A percentile compares a stretch with the other conserved stretches of the same genome.
phyloP scores from a whole-genome alignment of 2,329 filamentous ascomycete genomes.

The Pseudogymnoascus sp. region DNA sequence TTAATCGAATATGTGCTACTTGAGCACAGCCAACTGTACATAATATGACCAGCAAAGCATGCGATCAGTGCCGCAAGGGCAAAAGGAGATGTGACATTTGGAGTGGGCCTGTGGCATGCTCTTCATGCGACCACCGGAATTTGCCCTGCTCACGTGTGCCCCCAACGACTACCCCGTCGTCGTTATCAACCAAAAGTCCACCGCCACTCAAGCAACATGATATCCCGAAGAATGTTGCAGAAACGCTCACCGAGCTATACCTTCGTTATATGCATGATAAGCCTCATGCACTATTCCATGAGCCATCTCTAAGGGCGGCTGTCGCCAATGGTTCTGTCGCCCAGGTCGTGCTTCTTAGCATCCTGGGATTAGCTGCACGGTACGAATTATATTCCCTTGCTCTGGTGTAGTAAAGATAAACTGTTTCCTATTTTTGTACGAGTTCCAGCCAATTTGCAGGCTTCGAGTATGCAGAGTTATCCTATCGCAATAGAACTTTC shows the following conservation, averaged over 20 bases:
- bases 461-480: not conserved
- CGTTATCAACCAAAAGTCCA: not conserved
- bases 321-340: conserved; percentile 6
- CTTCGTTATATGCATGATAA: conserved; percentile 21
- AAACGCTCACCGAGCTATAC: conserved; percentile 23
- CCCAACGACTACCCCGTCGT: not conserved
- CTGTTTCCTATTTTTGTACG: not conserved
- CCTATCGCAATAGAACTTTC: not conserved
- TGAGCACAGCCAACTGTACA: not conserved
- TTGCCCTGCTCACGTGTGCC: not conserved
- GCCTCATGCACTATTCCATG: conserved; percentile 24
- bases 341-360: not conserved
- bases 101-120: not conserved
- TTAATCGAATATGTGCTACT: not conserved
- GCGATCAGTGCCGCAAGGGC: not conserved
- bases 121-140: not conserved
- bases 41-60: not conserved
- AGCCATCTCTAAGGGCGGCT: conserved; percentile 11
- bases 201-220: not conserved
- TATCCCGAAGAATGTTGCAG: not conserved
- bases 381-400: not conserved
- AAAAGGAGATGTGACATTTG: not conserved
- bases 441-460: not conserved
- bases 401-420: not conserved
- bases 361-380: not conserved